Conservation (phyloP, 2,329 filamentous ascomycete genomes). For the Ascochyta lentis region DNA sequence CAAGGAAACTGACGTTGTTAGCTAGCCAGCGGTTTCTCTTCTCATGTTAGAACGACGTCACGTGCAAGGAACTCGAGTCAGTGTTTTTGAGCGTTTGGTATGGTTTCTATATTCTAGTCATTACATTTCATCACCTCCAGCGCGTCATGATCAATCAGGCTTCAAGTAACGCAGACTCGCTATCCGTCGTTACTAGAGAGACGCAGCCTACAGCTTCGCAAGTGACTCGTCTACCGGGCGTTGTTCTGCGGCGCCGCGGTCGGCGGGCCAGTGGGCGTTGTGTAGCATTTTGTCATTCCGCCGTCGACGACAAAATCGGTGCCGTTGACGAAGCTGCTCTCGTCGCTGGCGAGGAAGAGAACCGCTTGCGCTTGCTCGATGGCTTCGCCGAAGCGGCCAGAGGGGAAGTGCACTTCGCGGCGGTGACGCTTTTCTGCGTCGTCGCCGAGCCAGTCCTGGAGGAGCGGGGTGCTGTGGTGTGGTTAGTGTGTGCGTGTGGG, state of each 20-base stretch:
- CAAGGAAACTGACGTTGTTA: too few relatives aligned
- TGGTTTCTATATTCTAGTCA: slow-evolving; percentile 15
- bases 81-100: too few relatives aligned
- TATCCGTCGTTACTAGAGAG: too few relatives aligned
- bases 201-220: too few relatives aligned
- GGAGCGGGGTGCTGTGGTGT: slow-evolving; percentile 71
- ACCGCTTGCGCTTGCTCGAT: slow-evolving; percentile 91
- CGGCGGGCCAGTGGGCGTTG: slow-evolving; percentile 66
- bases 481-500: not conserved
- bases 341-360: slow-evolving; percentile 84
- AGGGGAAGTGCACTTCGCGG: slow-evolving; percentile 88
- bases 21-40: too few relatives aligned
- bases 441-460: slow-evolving; percentile 93
- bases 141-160: too few relatives aligned
- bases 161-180: too few relatives aligned
- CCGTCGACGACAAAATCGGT: slow-evolving; percentile 95
- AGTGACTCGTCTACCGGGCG: slow-evolving; percentile 29
- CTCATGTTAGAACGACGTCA: too few relatives aligned
- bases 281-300: slow-evolving; percentile 91
- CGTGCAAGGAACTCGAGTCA: too few relatives aligned
- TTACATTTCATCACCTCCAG: not conserved
- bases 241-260: slow-evolving; percentile 61
- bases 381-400: slow-evolving; percentile 89
- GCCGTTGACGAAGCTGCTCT: slow-evolving; percentile 88
- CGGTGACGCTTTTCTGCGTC: slow-evolving; percentile 80